Percentiles rank a stretch among this genome's conserved stretches.
Conservation (phyloP, 2,329 filamentous ascomycete species). For the Tolypocladium paradoxum region DNA sequence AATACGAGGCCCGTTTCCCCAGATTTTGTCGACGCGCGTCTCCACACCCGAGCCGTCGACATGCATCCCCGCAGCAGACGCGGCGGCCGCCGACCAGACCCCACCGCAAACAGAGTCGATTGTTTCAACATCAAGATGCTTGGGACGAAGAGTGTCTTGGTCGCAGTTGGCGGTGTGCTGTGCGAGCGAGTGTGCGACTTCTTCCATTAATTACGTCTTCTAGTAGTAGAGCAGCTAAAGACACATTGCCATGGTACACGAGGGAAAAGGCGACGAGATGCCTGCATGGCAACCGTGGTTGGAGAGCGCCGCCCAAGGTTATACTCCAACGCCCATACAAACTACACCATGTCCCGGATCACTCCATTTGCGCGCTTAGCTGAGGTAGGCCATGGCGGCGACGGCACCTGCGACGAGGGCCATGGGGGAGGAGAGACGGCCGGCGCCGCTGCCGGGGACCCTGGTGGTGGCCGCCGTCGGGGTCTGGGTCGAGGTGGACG, state of each 20-base stretch:
- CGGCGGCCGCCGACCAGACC: background rate
- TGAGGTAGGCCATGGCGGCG: slow-evolving; percentile 22
- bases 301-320: background rate
- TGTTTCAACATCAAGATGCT: background rate
- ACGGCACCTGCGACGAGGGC: slow-evolving; percentile 22
- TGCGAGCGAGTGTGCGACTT: background rate
- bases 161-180: background rate
- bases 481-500: background rate
- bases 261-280: background rate
- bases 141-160: background rate
- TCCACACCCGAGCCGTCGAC: background rate
- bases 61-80: background rate
- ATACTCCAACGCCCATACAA: background rate
- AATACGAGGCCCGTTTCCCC: background rate
- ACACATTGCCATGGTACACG: background rate
- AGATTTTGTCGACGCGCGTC: background rate
- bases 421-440: slow-evolving; percentile 19
- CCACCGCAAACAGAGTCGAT: background rate
- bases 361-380: slow-evolving; percentile 10
- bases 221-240: background rate
- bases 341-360: background rate
- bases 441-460: slow-evolving; percentile 17
- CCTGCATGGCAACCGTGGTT: background rate
- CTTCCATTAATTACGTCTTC: background rate
- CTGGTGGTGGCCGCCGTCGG: slow-evolving; percentile 9